These are phyloP conservation scores for Orobanche coerulescens DNA, from an alignment of 257 asterid genomes.

Conservation along the genomic window DNA sequence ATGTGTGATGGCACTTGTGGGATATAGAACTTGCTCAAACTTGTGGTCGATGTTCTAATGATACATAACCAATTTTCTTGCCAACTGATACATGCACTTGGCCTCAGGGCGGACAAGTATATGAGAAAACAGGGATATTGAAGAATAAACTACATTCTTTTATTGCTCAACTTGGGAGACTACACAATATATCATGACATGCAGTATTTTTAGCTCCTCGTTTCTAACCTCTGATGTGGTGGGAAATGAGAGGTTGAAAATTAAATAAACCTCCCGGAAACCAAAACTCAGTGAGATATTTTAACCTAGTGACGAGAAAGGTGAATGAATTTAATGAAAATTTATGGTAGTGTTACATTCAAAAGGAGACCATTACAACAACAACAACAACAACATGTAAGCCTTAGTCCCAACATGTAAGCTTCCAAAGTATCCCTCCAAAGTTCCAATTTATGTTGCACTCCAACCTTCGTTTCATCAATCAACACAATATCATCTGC, in stretches of 20 bases:
- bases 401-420: too few species aligned
- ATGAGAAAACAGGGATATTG: neutral
- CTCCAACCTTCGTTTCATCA: too few species aligned
- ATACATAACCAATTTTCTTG: neutral
- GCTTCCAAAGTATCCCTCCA: too few species aligned
- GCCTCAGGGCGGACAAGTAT: neutral
- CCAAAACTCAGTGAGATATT: neutral
- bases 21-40: neutral
- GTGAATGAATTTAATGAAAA: neutral
- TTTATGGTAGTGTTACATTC: neutral
- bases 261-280: neutral
- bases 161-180: neutral
- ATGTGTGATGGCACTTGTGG: neutral
- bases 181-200: neutral
- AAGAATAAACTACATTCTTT: neutral
- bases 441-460: too few species aligned
- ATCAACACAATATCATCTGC: too few species aligned
- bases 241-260: neutral
- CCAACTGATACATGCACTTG: neutral
- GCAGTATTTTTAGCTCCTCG: neutral
- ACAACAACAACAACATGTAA: too few species aligned
- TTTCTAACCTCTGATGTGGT: too few species aligned
- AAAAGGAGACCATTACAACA: constrained; percentile 3
- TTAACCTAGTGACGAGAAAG: neutral
- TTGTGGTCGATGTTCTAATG: neutral